These are phyloP conservation scores for Fusarium sp. DNA, from an alignment of 2,329 filamentous ascomycete species.

Conservation along the genomic window DNA sequence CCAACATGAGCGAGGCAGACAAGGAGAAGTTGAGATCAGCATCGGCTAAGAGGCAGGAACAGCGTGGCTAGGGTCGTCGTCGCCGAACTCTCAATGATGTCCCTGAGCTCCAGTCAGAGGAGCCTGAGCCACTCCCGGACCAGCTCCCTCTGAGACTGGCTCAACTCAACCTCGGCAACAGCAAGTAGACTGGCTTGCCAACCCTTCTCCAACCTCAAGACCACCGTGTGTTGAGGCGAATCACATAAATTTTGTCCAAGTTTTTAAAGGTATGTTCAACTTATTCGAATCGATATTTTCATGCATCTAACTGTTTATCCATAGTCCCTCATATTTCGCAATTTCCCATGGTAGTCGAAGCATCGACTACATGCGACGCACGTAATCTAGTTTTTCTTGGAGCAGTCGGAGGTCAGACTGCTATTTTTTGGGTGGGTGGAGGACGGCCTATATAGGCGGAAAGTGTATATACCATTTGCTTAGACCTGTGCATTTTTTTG, in stretches of 20 bases:
- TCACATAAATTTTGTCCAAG: neutral
- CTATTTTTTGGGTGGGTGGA: neutral
- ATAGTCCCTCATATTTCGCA: neutral
- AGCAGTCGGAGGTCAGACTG: neutral
- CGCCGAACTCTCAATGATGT: neutral
- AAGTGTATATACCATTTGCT: neutral
- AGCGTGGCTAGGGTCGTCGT: neutral
- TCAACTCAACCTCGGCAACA: neutral
- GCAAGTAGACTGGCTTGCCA: neutral
- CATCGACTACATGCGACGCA: neutral
- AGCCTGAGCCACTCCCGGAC: neutral
- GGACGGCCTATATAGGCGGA: constrained; percentile 5
- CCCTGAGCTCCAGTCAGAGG: neutral
- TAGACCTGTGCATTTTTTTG: constrained; percentile 7
- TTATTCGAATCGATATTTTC: neutral
- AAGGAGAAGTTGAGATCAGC: neutral
- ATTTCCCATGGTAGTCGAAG: neutral
- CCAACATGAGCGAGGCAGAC: neutral
- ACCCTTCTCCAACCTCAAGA: neutral
- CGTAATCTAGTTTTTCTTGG: neutral
- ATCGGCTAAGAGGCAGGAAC: neutral
- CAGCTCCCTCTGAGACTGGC: neutral
- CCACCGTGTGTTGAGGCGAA: neutral
- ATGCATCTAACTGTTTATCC: neutral
- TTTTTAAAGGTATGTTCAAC: neutral